A percentile compares a stretch with the other conserved stretches of the same genome.
phyloP scores from a whole-genome alignment of 805 yeast species.

The Wickerhamiella bombiphila region DNA sequence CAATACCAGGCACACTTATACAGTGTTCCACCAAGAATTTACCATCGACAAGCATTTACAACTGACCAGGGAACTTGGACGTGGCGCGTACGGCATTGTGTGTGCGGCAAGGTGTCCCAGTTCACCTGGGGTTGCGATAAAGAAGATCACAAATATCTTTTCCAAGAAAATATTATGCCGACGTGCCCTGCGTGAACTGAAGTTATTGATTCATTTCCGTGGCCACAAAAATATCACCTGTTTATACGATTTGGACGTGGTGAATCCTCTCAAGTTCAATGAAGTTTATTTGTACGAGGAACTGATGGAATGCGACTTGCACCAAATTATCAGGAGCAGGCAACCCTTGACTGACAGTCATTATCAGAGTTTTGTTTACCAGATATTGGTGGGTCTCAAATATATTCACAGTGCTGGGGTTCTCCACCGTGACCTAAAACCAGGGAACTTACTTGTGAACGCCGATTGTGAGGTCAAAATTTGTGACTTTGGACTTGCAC shows the following conservation, averaged over 20 bases:
- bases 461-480: constrained; percentile 94
- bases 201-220: constrained; percentile 78
- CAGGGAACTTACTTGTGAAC: constrained; percentile 81
- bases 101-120: constrained; percentile 69
- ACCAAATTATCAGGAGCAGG: constrained; percentile 75
- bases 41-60: constrained; percentile 80
- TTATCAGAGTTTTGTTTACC: constrained; percentile 85
- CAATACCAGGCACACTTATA: constrained; percentile 28
- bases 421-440: constrained; percentile 85
- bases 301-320: constrained; percentile 98
- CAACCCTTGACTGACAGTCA: constrained; percentile 92
- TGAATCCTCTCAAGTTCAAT: constrained; percentile 64
- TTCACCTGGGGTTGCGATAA: constrained; percentile 78
- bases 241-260: constrained; percentile 84
- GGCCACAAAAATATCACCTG: constrained; percentile 96
- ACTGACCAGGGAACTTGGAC: constrained; percentile 85
- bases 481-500: constrained; percentile 91
- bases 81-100: constrained; percentile 96
- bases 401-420: constrained; percentile 88
- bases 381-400: constrained; percentile 76
- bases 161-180: constrained; percentile 82
- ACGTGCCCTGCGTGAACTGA: constrained; percentile 80
- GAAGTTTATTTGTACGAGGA: constrained; percentile 91
- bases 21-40: constrained; percentile 81
- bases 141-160: constrained; percentile 89